These are phyloP conservation scores for Suaeda aralocaspica DNA, from an alignment of 148 eudicot genomes.

Conservation along the genomic window DNA sequence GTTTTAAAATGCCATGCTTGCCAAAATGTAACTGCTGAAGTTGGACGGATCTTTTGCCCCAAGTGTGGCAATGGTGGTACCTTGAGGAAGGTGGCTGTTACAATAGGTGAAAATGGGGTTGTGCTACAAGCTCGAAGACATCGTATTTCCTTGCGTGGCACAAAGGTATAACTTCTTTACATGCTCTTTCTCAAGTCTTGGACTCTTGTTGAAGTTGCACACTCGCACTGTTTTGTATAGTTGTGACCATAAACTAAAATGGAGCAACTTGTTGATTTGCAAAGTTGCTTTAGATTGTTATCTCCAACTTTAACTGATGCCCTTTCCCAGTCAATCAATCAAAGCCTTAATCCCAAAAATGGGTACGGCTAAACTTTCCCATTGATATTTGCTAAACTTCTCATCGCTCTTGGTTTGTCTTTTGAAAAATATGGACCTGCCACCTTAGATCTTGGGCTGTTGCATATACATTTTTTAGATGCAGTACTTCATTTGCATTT, in stretches of 20 bases:
- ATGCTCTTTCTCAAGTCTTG: background rate
- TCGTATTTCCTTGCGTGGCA: conserved; percentile 85
- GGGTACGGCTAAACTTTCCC: no score
- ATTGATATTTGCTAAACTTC: no score
- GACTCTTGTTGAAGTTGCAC: background rate
- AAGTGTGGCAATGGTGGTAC: conserved; percentile 97
- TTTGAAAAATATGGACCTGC: no score
- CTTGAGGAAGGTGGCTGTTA: conserved; percentile 85
- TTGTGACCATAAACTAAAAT: background rate
- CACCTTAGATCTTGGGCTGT: no score
- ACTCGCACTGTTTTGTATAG: background rate
- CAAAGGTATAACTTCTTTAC: conserved; percentile 43
- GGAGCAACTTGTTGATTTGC: background rate
- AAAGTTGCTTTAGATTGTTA: background rate
- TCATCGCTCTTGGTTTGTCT: no score
- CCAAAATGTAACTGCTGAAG: conserved; percentile 74
- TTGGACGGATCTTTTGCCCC: conserved; percentile 82
- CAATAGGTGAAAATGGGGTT: conserved; percentile 89
- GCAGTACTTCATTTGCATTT: no score
- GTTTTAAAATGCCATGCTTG: conserved; percentile 96
- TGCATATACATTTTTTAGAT: no score
- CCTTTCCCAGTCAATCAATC: no score
- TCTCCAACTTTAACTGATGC: background rate
- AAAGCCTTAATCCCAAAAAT: no score
- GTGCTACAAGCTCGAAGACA: conserved; percentile 68